Evolutionary conservation across 768 basidiomycete species (phyloP), one percentile per base, ranked within the genome.

Genomic region (Pleurotus ostreatus): DNA sequence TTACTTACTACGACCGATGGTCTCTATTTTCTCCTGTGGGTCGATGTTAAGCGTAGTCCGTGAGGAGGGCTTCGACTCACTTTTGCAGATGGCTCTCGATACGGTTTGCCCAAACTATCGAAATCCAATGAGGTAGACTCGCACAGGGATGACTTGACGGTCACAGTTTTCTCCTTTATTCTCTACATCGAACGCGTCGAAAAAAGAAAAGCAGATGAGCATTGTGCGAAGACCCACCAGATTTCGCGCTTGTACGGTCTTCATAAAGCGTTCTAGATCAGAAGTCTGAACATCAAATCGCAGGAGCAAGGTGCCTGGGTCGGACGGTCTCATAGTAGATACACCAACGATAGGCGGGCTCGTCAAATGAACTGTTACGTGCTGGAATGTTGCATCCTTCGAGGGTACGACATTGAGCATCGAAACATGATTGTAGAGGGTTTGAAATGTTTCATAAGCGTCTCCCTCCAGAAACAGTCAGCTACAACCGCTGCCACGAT

Each of bases 361-460:
- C 18, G 54, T 52, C 18, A 61, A 49, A 22, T 45, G 13, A 15
- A 61, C 51, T n/a, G 40, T 53, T 9, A 61, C 58, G 15, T 25
- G 38, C 5, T 34, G 54, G 6, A 39, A 6, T 15, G 34, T 22
- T 16, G 43, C 23, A 46, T n/a, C 25, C 20, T 11, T 45, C 6
- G 23, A 38, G 60, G 55, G 56, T 66, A 65, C 64, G 46, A 69
- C 60, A 22, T 60, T 61, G 11, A 69, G 51, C 5, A 47, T 57
- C 30, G 62, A 56, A 18, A 80, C 57, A 16, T 64, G 68, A 0
- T 63, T 39, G 63, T 79, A 84, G 3, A 70, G 68, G 2, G 82
- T 66, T 51, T 75, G 71, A 18, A 86, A 66, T 3, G 80, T 82
- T 40, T 86, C 84, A 44, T 78, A 73, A 44, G 69, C 63, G 56